Evolutionary conservation across 495 filamentous ascomycete genomes (phyloP).

Genomic region (Cercophora sp.): DNA sequence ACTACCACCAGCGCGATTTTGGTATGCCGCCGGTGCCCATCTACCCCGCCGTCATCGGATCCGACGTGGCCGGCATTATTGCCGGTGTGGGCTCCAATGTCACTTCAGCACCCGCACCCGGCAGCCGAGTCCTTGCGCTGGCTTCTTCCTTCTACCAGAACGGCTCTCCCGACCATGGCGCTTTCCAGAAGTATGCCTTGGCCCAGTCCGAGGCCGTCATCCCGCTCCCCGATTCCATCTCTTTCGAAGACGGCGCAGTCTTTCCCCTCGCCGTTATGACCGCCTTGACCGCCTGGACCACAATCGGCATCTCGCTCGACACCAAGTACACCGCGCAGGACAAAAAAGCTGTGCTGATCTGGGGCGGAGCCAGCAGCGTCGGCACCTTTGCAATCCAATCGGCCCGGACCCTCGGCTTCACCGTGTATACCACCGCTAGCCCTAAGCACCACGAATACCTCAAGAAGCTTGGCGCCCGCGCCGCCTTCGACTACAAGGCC

Average conservation of each 20-base stretch:
- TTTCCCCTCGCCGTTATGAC: conserved; percentile 12
- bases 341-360: conserved; percentile 47
- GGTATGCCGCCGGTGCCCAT: conserved; percentile 11
- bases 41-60: conserved; percentile 29
- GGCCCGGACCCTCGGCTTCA: conserved; percentile 54
- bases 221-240: not conserved
- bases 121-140: not conserved
- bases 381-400: conserved; percentile 62
- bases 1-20: conserved; percentile 34
- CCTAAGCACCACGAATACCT: conserved; percentile 52
- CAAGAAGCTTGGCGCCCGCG: conserved; percentile 49
- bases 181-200: not conserved
- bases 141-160: conserved; percentile 1
- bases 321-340: conserved; percentile 19
- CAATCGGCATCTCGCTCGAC: conserved; percentile 29
- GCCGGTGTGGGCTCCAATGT: conserved; percentile 36
- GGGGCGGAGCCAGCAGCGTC: conserved; percentile 57
- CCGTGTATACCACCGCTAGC: conserved; percentile 55
- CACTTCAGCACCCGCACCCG: not conserved
- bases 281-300: conserved; percentile 25
- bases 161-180: conserved; percentile 1
- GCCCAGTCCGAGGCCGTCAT: not conserved
- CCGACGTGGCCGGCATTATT: not conserved
- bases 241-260: not conserved
- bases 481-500: conserved; percentile 57